phyloP scores from a whole-genome alignment of 2,329 filamentous ascomycete species.

The Plectosphaerella cucumerina region DNA sequence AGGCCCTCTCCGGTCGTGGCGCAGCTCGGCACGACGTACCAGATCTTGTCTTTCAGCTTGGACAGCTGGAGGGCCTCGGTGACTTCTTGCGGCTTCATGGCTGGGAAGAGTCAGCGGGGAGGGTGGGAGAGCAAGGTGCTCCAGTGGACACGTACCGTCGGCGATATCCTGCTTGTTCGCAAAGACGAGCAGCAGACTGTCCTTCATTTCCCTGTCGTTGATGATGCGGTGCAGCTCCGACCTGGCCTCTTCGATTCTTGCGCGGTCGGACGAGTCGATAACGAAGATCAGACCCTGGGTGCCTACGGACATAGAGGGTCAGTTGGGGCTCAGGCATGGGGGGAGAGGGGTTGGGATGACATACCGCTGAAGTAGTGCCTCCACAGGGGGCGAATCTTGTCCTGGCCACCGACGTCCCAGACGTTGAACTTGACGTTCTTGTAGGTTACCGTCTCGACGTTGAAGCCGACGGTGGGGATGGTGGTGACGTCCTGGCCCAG shows the following conservation, averaged over 20 bases:
- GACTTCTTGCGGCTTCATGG: slow-evolving; percentile 75
- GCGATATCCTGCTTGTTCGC: slow-evolving; percentile 98
- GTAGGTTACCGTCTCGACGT: slow-evolving; percentile 99
- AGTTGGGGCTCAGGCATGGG: not conserved
- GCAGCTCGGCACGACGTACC: slow-evolving; percentile 80
- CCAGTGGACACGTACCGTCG: slow-evolving; percentile 50
- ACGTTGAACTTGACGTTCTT: slow-evolving; percentile 99
- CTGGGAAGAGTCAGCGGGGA: slow-evolving; percentile 34
- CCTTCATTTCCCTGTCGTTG: slow-evolving; percentile 96
- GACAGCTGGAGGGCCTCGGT: slow-evolving; percentile 72
- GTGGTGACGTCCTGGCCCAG: slow-evolving; percentile 98
- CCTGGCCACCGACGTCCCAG: slow-evolving; percentile 99
- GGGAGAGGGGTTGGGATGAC: not conserved
- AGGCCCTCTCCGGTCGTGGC: slow-evolving; percentile 78
- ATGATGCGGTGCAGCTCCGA: slow-evolving; percentile 96
- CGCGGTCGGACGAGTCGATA: slow-evolving; percentile 89
- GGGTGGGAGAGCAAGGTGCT: not conserved
- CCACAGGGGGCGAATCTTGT: slow-evolving; percentile 30
- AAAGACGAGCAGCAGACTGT: slow-evolving; percentile 89
- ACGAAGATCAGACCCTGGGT: slow-evolving; percentile 99
- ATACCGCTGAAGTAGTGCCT: slow-evolving; percentile 1
- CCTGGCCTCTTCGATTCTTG: slow-evolving; percentile 86
- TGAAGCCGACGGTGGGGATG: slow-evolving; percentile 99
- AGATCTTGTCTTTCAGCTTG: slow-evolving; percentile 77
- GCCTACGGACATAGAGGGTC: slow-evolving; percentile 54